Percentiles rank a stretch among this genome's conserved stretches.
These are phyloP conservation scores for Sporobolomyces roseus DNA, from an alignment of 768 basidiomycete species.

Conservation along the genomic window DNA sequence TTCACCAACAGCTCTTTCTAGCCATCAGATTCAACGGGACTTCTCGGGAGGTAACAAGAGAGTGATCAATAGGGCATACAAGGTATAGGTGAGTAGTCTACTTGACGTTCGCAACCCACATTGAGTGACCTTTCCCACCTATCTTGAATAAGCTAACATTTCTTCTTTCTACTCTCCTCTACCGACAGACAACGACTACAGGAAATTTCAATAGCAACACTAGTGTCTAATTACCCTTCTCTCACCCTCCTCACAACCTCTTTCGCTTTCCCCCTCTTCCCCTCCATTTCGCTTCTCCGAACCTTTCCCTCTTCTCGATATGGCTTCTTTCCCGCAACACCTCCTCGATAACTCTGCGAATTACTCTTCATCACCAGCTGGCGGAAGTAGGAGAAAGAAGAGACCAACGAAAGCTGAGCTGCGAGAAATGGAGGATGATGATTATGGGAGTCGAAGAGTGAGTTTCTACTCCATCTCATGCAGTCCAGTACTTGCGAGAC, in stretches of 20 bases:
- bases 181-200: too few species aligned
- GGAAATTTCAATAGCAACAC: too few species aligned
- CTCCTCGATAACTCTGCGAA: slow-evolving; percentile 19
- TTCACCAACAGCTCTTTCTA: background rate
- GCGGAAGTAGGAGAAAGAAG: slow-evolving; percentile 20
- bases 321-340: slow-evolving; percentile 33
- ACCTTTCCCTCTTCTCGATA: background rate
- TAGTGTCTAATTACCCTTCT: background rate
- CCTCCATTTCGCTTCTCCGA: background rate
- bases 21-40: background rate
- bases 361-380: background rate
- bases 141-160: too few species aligned
- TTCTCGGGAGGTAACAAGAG: background rate
- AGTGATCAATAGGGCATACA: background rate
- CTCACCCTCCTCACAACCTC: background rate
- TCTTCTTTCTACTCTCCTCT: too few species aligned
- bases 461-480: background rate
- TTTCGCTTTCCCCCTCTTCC: background rate
- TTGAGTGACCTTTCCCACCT: too few species aligned
- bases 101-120: too few species aligned
- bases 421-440: slow-evolving; percentile 18
- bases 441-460: slow-evolving; percentile 16
- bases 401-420: slow-evolving; percentile 28
- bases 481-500: too few species aligned
- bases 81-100: background rate